Percentiles rank a stretch among this genome's conserved stretches.
phyloP scores from a whole-genome alignment of 495 filamentous ascomycete genomes.

The Podospora comata region DNA sequence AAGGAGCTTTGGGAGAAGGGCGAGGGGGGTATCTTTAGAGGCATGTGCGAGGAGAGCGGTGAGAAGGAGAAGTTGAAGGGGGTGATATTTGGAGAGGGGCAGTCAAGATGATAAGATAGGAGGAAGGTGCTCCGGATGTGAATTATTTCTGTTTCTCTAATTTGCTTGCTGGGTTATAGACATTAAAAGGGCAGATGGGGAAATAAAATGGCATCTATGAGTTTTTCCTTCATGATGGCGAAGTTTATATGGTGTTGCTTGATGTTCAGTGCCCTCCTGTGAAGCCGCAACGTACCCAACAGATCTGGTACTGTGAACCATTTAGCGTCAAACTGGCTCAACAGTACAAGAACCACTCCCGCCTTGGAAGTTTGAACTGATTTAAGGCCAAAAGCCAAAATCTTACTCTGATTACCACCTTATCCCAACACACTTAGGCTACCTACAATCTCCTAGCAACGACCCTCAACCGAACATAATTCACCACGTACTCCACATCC shows the following conservation, averaged over 20 bases:
- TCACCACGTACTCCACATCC: constrained; percentile 55
- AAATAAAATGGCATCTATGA: neutral
- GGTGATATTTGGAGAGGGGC: constrained; percentile 46
- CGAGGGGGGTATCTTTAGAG: constrained; percentile 58
- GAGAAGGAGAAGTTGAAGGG: constrained; percentile 60
- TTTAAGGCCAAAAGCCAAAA: too few relatives aligned
- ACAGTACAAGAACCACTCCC: too few relatives aligned
- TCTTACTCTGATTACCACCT: too few relatives aligned
- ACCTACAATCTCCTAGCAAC: constrained; percentile 52
- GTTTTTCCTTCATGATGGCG: neutral
- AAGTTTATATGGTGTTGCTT: too few relatives aligned
- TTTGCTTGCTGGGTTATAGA: neutral
- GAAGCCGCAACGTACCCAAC: too few relatives aligned
- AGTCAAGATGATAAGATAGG: neutral
- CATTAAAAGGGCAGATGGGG: neutral
- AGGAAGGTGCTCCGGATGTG: neutral
- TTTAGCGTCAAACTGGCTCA: too few relatives aligned
- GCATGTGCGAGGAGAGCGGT: constrained; percentile 72
- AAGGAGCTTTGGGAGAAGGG: constrained; percentile 59
- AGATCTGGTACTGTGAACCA: too few relatives aligned
- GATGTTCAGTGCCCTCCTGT: too few relatives aligned
- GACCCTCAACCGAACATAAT: constrained; percentile 70
- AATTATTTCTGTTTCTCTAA: neutral
- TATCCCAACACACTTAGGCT: too few relatives aligned
- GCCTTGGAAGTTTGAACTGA: too few relatives aligned